Conservation (phyloP, 345 rosid species). For the Microcos paniculata region DNA sequence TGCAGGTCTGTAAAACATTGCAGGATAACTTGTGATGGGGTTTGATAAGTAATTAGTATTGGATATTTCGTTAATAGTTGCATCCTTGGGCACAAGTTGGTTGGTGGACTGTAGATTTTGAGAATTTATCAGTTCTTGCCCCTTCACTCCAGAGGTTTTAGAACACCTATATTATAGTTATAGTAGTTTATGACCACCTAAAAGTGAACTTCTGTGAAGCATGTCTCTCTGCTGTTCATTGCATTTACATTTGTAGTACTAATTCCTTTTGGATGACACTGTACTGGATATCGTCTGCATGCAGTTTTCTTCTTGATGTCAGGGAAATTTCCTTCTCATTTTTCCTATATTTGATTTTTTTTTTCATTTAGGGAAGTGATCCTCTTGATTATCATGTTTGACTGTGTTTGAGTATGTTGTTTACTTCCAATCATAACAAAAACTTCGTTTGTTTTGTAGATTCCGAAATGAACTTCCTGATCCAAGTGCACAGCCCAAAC, state of each 20-base stretch:
- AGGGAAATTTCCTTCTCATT: background rate
- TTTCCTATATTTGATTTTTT: background rate
- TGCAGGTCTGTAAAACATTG: background rate
- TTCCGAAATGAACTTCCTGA: constrained; percentile 98
- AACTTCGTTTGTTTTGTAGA: constrained; percentile 41
- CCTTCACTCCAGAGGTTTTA: background rate
- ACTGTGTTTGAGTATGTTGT: background rate
- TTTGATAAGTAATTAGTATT: background rate
- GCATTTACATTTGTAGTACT: background rate
- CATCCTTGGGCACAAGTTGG: background rate
- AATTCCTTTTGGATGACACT: background rate
- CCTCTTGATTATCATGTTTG: background rate
- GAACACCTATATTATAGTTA: background rate
- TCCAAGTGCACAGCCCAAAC: constrained; percentile 87
- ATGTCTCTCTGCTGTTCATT: background rate
- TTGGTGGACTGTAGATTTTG: background rate
- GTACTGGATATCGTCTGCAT: background rate
- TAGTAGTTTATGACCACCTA: background rate
- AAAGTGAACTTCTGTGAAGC: background rate
- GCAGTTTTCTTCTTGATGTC: background rate
- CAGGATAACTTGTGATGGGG: background rate
- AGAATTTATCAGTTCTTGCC: background rate
- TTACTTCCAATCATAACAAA: constrained; percentile 10
- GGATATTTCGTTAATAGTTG: background rate
- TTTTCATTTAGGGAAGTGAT: background rate